phyloP scores from a whole-genome alignment of 805 yeast genomes.

The Metschnikowia peoriensis region DNA sequence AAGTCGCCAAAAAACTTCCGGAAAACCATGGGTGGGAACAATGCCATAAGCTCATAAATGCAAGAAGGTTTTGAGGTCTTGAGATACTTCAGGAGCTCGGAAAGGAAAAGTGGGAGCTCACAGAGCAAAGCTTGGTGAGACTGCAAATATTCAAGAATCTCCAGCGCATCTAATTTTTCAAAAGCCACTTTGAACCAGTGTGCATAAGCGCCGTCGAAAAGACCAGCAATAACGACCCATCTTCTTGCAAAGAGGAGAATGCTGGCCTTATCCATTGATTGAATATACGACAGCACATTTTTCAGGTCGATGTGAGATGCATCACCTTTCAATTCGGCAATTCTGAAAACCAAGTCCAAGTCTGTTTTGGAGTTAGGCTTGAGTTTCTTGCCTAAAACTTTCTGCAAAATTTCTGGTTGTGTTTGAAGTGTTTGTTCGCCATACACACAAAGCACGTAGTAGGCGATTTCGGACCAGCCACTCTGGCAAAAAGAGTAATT shows the following conservation, averaged over 20 bases:
- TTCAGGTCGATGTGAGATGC: constrained; percentile 25
- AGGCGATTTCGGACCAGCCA: constrained; percentile 46
- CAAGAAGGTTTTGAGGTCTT: background rate
- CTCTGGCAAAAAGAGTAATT: constrained; percentile 15
- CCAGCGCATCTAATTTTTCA: background rate
- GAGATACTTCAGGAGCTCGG: constrained; percentile 5
- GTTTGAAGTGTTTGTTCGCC: constrained; percentile 22
- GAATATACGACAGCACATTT: constrained; percentile 13
- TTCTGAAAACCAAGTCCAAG: constrained; percentile 44
- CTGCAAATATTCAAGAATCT: constrained; percentile 4
- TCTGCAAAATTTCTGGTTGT: constrained; percentile 16
- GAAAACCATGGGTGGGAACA: constrained; percentile 11
- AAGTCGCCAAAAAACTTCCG: constrained; percentile 12
- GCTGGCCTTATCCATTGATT: constrained; percentile 4
- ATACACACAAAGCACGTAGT: constrained; percentile 47
- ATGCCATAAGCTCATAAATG: constrained; percentile 4
- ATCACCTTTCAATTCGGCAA: constrained; percentile 42
- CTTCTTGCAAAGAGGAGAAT: constrained; percentile 27
- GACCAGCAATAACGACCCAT: constrained; percentile 53
- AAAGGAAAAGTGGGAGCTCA: constrained; percentile 12
- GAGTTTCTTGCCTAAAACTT: constrained; percentile 2
- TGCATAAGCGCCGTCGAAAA: constrained; percentile 23
- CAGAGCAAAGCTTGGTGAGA: constrained; percentile 6
- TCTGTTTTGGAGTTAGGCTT: constrained; percentile 1
- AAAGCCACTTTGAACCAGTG: constrained; percentile 8